Percentiles rank a stretch among this genome's conserved stretches.
Conservation (phyloP, 2,329 filamentous ascomycete genomes). For the Rhexocercosporidium sp. region DNA sequence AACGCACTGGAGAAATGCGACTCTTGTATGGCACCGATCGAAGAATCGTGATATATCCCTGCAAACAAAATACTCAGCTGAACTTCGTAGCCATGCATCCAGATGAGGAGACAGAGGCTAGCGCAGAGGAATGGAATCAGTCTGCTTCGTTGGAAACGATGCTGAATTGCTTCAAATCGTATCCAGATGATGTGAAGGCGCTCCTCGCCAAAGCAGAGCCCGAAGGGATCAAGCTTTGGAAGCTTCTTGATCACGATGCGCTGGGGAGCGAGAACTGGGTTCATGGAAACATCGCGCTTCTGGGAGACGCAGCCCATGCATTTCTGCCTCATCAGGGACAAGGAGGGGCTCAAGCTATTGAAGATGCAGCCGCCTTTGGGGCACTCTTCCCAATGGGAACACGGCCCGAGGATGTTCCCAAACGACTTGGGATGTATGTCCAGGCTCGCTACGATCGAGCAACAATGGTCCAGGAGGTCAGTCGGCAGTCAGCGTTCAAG, state of each 20-base stretch:
- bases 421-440: constrained; percentile 64
- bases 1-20: constrained; percentile 39
- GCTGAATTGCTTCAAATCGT: constrained; percentile 48
- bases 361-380: constrained; percentile 65
- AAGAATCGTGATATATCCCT: constrained; percentile 55
- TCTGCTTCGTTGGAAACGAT: constrained; percentile 45
- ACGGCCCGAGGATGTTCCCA: constrained; percentile 51
- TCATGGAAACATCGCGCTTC: constrained; percentile 56
- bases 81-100: constrained; percentile 61
- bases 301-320: constrained; percentile 73
- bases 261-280: constrained; percentile 56
- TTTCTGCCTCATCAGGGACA: constrained; percentile 70
- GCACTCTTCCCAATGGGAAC: constrained; percentile 58
- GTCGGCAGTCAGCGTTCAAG: constrained; percentile 54
- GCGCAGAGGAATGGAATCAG: constrained; percentile 46
- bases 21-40: constrained; percentile 51
- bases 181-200: constrained; percentile 37
- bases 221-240: constrained; percentile 59
- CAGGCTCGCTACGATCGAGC: constrained; percentile 62
- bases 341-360: constrained; percentile 67
- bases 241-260: constrained; percentile 64
- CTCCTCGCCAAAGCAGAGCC: constrained; percentile 50
- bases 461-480: constrained; percentile 61
- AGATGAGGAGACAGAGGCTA: constrained; percentile 43
- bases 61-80: constrained; percentile 49